These are phyloP conservation scores for Daldinia childiae DNA, from an alignment of 495 filamentous ascomycete genomes.

Conservation along the genomic window DNA sequence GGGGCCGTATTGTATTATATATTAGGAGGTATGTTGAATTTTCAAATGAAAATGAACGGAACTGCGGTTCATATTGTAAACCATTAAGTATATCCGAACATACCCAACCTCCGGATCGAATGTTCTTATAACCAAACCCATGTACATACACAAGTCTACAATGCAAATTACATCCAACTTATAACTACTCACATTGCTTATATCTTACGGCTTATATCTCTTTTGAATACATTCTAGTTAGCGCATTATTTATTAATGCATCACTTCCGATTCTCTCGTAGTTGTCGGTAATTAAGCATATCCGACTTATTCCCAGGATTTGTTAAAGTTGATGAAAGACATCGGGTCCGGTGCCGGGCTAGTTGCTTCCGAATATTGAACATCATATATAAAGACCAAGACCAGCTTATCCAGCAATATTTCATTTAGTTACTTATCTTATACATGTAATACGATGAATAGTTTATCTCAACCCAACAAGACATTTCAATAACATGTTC, in stretches of 20 bases:
- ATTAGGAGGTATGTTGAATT: not conserved
- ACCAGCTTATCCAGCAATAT: not conserved
- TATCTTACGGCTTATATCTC: not conserved
- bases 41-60: not conserved
- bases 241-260: not conserved
- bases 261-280: not conserved
- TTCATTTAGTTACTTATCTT: not conserved
- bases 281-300: slow-evolving; percentile 1
- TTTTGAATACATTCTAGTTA: not conserved
- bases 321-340: not conserved
- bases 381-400: not conserved
- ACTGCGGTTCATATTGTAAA: not conserved
- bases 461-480: not conserved
- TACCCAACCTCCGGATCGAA: not conserved
- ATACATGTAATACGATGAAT: not conserved
- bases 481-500: slow-evolving; percentile 11
- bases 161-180: not conserved
- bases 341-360: slow-evolving; percentile 3
- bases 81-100: not conserved
- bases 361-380: not conserved
- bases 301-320: slow-evolving; percentile 29
- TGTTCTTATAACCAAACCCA: not conserved
- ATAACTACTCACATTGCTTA: not conserved
- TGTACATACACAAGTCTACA: not conserved
- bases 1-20: not conserved